A percentile compares a stretch with the other conserved stretches of the same genome.
phyloP scores from a whole-genome alignment of 805 yeast genomes.

The Suhomyces sp. region DNA sequence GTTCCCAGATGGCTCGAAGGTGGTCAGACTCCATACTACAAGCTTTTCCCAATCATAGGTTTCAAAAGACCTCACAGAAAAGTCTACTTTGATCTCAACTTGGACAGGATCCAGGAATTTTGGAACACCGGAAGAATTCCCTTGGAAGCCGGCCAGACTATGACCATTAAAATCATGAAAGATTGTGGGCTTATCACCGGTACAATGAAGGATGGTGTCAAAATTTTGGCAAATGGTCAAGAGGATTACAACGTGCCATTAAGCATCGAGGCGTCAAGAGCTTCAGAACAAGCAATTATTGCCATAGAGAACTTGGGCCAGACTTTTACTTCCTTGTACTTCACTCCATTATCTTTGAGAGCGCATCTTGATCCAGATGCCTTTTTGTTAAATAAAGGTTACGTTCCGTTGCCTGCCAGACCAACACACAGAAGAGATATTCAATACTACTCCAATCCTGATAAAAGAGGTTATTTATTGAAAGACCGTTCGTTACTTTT shows the following conservation, averaged over 20 bases:
- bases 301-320: slow-evolving; percentile 75
- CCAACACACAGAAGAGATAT: slow-evolving; percentile 83
- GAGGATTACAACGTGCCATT: slow-evolving; percentile 54
- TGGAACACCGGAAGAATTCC: slow-evolving; percentile 64
- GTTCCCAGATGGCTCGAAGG: slow-evolving; percentile 96
- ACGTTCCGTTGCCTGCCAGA: slow-evolving; percentile 79
- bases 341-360: slow-evolving; percentile 57
- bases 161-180: slow-evolving; percentile 75
- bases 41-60: slow-evolving; percentile 84
- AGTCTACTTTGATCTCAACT: slow-evolving; percentile 56
- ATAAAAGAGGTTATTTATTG: slow-evolving; percentile 72
- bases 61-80: slow-evolving; percentile 64
- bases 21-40: slow-evolving; percentile 93
- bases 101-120: slow-evolving; percentile 68
- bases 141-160: slow-evolving; percentile 55
- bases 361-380: slow-evolving; percentile 77
- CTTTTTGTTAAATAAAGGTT: slow-evolving; percentile 66
- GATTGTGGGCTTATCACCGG: slow-evolving; percentile 73
- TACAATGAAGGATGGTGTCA: slow-evolving; percentile 72
- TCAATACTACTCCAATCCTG: slow-evolving; percentile 67
- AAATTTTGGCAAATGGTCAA: slow-evolving; percentile 68
- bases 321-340: slow-evolving; percentile 68
- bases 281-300: slow-evolving; percentile 69
- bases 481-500: slow-evolving; percentile 37
- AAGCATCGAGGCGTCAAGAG: slow-evolving; percentile 78